Evolutionary conservation across 2,329 filamentous ascomycete species (phyloP).

Genomic region (Botrytis squamosa): DNA sequence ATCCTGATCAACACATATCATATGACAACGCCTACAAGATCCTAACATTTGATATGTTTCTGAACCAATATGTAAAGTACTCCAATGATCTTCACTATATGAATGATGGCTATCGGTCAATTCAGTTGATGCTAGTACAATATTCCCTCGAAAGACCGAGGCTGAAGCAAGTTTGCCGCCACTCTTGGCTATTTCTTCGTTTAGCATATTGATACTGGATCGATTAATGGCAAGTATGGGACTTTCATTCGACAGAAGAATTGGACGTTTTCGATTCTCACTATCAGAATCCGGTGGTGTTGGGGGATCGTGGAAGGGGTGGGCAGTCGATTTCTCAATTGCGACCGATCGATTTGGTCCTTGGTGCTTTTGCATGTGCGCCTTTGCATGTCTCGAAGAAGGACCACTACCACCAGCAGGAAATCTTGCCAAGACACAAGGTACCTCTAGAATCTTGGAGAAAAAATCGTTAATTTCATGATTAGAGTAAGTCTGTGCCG

Average conservation of each 20-base stretch:
- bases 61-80: conserved; percentile 61
- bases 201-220: conserved; percentile 76
- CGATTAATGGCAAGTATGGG: conserved; percentile 83
- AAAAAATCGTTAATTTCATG: conserved; percentile 72
- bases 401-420: conserved; percentile 62
- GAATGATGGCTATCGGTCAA: conserved; percentile 44
- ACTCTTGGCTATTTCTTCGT: conserved; percentile 64
- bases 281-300: conserved; percentile 59
- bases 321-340: conserved; percentile 43
- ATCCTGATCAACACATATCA: conserved; percentile 90
- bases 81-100: conserved; percentile 83
- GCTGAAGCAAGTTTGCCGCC: conserved; percentile 65
- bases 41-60: conserved; percentile 72
- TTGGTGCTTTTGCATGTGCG: conserved; percentile 62
- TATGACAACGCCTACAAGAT: conserved; percentile 85
- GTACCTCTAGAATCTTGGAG: conserved; percentile 68
- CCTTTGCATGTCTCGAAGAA: conserved; percentile 68
- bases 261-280: conserved; percentile 50
- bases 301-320: conserved; percentile 53
- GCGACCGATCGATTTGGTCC: conserved; percentile 26
- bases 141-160: conserved; percentile 84
- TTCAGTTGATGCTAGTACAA: conserved; percentile 62
- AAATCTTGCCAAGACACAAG: conserved; percentile 82
- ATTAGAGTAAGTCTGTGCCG: conserved; percentile 68
- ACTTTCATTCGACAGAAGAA: conserved; percentile 88